Conservation (phyloP, 129 eudicot species). For the Flaveria brownii region DNA sequence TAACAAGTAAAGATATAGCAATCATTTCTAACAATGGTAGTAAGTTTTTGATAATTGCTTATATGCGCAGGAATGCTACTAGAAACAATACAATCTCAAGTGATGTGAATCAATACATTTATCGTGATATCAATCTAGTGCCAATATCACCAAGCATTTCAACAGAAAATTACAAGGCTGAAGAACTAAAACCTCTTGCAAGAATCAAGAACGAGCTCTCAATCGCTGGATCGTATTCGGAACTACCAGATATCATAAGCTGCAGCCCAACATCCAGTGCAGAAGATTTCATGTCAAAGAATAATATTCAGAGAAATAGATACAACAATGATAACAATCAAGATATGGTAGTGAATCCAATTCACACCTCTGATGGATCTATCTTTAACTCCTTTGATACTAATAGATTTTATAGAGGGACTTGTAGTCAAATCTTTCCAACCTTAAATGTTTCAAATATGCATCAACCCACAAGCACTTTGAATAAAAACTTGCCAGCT, state of each 20-base stretch:
- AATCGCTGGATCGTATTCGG: slow-evolving; percentile 26
- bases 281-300: slow-evolving; percentile 35
- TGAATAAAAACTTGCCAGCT: slow-evolving; percentile 59
- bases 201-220: slow-evolving; percentile 45
- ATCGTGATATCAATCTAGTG: slow-evolving; percentile 10
- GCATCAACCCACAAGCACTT: slow-evolving; percentile 36
- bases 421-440: slow-evolving; percentile 60
- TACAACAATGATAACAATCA: slow-evolving; percentile 26
- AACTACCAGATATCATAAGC: slow-evolving; percentile 40
- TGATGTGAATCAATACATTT: slow-evolving; percentile 15
- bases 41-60: neutral
- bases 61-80: slow-evolving; percentile 11
- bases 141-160: slow-evolving; percentile 36
- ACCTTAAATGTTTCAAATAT: slow-evolving; percentile 52
- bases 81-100: slow-evolving; percentile 14
- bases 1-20: neutral
- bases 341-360: slow-evolving; percentile 34
- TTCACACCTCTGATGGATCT: slow-evolving; percentile 19
- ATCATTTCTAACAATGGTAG: neutral
- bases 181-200: slow-evolving; percentile 35
- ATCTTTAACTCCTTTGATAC: slow-evolving; percentile 14
- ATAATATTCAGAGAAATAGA: neutral
- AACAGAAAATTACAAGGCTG: slow-evolving; percentile 10
- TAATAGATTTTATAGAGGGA: slow-evolving; percentile 27
- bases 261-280: slow-evolving; percentile 40